Evolutionary conservation across 352 stramenopile species (phyloP), one percentile per base, ranked within the genome.

Genomic region (Phytophthora capsici): DNA sequence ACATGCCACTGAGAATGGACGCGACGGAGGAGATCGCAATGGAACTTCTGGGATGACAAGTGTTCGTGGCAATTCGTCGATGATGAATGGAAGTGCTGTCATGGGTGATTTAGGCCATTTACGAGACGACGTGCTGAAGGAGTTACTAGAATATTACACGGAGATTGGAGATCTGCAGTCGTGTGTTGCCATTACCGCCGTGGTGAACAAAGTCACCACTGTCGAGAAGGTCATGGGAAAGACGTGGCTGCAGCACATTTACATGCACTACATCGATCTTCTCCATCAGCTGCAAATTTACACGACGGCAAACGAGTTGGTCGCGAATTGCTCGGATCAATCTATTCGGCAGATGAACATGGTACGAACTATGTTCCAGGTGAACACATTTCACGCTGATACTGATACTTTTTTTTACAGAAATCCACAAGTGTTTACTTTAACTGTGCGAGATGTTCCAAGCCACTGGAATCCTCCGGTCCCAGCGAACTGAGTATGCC

Each of bases 271-370:
- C 63, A 93, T 96, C 49, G 88, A 96, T 57, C 62, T 96, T 22
- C 76, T 95, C 6, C 88, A 96, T 56, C 86, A 95, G 45, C 57
- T 97, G 22, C 87, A 80, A n/a, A 90, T 97, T 48, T 97, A 93
- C 60, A 86, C 88, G 10, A 85, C 87, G 14, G 90, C 90, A 13
- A 96, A 96, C 55, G 80, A 96, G 36, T 62, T 97, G n/a, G 87
- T 97, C 17, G 65, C 81, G 3, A 88, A 92, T 58, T 96, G 87
- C 52, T 78, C 86, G 1, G 89, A 97, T 57, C 70, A 77, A 23
- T 93, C 86, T 1, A 96, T 97, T 61, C 82, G 89, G n/a, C 86
- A 95, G 63, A 95, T 95, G 86, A 96, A 96, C 48, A 93, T 94
- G 88, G 88, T 95, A 77, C 25, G 73, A 50, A 4, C 5, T 56